These are phyloP conservation scores for Sequoia sempervirens DNA, from an alignment of 75 land plant genomes.

Conservation along the genomic window DNA sequence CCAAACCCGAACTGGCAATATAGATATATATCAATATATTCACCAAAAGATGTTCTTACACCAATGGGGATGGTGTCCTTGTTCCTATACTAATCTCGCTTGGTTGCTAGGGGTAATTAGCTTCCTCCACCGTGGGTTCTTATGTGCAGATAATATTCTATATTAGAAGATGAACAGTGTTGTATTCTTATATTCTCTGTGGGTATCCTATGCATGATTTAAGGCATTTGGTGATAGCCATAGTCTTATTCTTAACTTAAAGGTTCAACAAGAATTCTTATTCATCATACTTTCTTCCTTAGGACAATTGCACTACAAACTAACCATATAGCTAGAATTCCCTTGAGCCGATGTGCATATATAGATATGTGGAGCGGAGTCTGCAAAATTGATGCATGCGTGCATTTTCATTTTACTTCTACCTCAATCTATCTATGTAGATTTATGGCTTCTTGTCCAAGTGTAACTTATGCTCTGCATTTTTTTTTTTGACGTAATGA, in stretches of 20 bases:
- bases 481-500: not conserved
- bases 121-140: too few relatives aligned
- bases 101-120: too few relatives aligned
- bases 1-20: too few relatives aligned
- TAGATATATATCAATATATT: too few relatives aligned
- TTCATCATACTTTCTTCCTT: not conserved
- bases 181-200: not conserved
- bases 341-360: not conserved
- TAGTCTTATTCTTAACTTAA: not conserved
- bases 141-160: not conserved
- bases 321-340: not conserved
- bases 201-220: not conserved
- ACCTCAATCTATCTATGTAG: too few relatives aligned
- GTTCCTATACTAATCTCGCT: too few relatives aligned
- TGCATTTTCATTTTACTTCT: not conserved
- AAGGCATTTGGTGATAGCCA: not conserved
- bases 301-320: not conserved
- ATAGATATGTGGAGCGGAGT: not conserved
- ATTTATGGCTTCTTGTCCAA: not conserved
- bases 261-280: not conserved
- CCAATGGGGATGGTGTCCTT: too few relatives aligned
- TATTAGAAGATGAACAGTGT: not conserved
- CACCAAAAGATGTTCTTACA: too few relatives aligned
- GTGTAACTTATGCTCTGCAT: not conserved
- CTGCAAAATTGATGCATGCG: not conserved